phyloP scores from a whole-genome alignment of 148 eudicot species.

The Rheum nobile region DNA sequence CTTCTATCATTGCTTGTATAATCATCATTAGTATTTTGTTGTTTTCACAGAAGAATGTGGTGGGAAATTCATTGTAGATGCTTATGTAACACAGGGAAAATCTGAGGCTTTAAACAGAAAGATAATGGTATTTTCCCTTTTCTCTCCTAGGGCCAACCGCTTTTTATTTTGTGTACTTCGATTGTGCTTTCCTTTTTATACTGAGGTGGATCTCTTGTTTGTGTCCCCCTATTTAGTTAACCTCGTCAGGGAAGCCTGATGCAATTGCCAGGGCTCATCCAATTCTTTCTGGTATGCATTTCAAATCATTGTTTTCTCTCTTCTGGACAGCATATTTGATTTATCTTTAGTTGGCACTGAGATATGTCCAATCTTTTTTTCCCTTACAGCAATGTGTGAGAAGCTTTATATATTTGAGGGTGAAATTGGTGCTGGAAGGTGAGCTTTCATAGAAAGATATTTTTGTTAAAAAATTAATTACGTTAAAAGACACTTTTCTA shows the following conservation, averaged over 20 bases:
- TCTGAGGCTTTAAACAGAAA: conserved; percentile 53
- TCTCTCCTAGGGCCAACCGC: not conserved
- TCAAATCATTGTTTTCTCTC: not conserved
- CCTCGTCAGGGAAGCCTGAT: conserved; percentile 62
- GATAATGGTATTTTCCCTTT: conserved; percentile 43
- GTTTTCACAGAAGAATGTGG: conserved; percentile 41
- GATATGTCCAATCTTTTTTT: conserved; percentile 12
- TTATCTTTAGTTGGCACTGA: not conserved
- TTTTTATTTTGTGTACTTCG: not conserved
- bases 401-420: conserved; percentile 61
- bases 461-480: not conserved
- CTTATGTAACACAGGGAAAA: conserved; percentile 39
- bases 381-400: conserved; percentile 60
- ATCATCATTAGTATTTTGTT: not conserved
- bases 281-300: conserved; percentile 53
- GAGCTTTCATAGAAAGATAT: conserved; percentile 9
- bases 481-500: not conserved
- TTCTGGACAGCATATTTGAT: not conserved
- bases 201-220: not conserved
- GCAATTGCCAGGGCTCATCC: conserved; percentile 51
- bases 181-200: not conserved
- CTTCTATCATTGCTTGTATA: not conserved
- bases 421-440: conserved; percentile 85
- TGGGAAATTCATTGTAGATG: conserved; percentile 45
- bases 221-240: conserved; percentile 31